A percentile compares a stretch with the other conserved stretches of the same genome.
phyloP scores from a whole-genome alignment of 2,329 filamentous ascomycete species.

The Claviceps paspali region DNA sequence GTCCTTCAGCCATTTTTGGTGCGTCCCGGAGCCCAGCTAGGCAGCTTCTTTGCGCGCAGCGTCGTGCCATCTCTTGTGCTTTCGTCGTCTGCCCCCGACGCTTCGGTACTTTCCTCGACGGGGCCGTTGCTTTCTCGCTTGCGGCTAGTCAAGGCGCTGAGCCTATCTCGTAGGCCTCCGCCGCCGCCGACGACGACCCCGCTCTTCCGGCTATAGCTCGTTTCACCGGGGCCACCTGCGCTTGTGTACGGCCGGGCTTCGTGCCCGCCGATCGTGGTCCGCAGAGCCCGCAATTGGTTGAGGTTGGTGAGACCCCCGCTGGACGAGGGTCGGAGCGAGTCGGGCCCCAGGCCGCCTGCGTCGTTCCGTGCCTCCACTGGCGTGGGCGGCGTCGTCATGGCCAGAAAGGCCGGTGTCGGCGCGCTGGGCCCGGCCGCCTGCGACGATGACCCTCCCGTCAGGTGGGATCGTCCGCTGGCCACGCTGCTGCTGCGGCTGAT shows the following conservation, averaged over 20 bases:
- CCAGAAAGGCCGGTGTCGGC: conserved; percentile 28
- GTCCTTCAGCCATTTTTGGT: conserved; percentile 9
- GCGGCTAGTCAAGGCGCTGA: conserved; percentile 19
- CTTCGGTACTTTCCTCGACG: conserved; percentile 9
- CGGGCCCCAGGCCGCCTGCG: conserved; percentile 14
- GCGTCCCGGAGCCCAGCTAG: conserved; percentile 7
- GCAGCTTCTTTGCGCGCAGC: conserved; percentile 3
- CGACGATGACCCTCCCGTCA: conserved; percentile 16
- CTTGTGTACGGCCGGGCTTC: conserved; percentile 18
- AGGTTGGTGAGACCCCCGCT: conserved; percentile 15
- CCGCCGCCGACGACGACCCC: conserved; percentile 15
- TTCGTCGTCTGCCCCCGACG: conserved; percentile 10
- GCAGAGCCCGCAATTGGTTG: conserved; percentile 8
- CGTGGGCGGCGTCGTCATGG: conserved; percentile 31
- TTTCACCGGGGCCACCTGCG: too few relatives aligned
- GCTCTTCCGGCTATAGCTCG: too few relatives aligned
- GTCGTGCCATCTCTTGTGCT: conserved; percentile 5
- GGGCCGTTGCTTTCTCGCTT: conserved; percentile 12
- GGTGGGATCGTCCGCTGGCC: conserved; percentile 29
- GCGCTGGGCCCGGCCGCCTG: conserved; percentile 12
- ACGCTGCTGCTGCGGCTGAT: conserved; percentile 39
- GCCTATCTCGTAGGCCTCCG: conserved; percentile 20
- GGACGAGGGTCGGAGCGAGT: conserved; percentile 18
- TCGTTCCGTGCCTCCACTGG: conserved; percentile 17
- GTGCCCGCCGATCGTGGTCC: conserved; percentile 7